Conservation (phyloP, 176 grass and related monocot species). For the Bothriochloa decipiens region DNA sequence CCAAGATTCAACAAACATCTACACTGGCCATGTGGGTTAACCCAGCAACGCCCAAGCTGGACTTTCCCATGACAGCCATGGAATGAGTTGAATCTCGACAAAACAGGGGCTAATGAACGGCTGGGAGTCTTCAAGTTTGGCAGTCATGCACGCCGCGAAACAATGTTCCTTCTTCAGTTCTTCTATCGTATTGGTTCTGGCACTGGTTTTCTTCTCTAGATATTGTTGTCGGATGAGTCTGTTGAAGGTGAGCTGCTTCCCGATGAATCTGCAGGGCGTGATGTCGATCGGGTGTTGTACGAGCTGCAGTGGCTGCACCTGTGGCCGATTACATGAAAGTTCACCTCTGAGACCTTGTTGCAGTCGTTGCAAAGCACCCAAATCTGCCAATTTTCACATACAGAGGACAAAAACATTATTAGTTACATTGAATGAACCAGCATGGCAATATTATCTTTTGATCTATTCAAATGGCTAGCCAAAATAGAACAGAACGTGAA, state of each 20-base stretch:
- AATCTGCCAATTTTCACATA: conserved; percentile 48
- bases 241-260: conserved; percentile 42
- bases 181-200: conserved; percentile 39
- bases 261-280: conserved; percentile 51
- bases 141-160: conserved; percentile 1
- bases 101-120: neutral
- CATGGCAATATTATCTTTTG: neutral
- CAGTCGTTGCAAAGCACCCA: conserved; percentile 98
- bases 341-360: conserved; percentile 81
- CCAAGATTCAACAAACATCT: neutral
- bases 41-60: conserved; percentile 15
- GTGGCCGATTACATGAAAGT: conserved; percentile 88
- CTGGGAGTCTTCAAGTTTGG: neutral
- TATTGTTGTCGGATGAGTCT: conserved; percentile 50
- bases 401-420: neutral
- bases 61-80: conserved; percentile 8
- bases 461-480: neutral
- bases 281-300: conserved; percentile 74
- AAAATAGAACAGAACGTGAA: neutral
- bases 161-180: conserved; percentile 32
- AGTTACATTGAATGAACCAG: conserved; percentile 4
- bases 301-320: conserved; percentile 86
- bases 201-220: conserved; percentile 40
- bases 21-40: neutral
- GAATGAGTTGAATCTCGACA: conserved; percentile 46